Evolutionary conservation across 2,329 filamentous ascomycete genomes (phyloP).

Genomic region (Arthrobotrys entomopaga): DNA sequence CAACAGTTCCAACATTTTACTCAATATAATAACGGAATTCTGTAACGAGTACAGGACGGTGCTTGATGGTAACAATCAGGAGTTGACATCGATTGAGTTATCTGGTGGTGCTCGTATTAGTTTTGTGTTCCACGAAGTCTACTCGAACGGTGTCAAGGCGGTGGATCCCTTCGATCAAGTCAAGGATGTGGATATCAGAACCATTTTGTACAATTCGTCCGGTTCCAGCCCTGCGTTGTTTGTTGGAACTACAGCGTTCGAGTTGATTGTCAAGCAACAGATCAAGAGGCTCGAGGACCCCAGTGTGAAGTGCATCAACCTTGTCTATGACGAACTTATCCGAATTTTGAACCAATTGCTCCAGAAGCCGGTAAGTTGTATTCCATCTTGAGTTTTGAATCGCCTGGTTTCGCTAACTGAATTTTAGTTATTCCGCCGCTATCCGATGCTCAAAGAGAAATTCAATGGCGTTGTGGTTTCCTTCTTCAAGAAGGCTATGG

Average conservation of each 20-base stretch:
- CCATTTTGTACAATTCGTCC: conserved; percentile 98
- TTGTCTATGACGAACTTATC: conserved; percentile 97
- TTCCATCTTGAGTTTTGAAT: too few species aligned
- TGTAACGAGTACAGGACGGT: conserved; percentile 97
- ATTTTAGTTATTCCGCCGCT: conserved; percentile 80
- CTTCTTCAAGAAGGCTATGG: conserved; percentile 99
- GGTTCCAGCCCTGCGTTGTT: conserved; percentile 96
- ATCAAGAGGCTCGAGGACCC: conserved; percentile 97
- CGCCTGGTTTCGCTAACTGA: neutral
- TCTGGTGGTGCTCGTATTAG: conserved; percentile 98
- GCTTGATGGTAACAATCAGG: conserved; percentile 94
- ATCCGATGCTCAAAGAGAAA: conserved; percentile 95
- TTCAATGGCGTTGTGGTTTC: conserved; percentile 89
- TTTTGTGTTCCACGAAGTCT: conserved; percentile 98
- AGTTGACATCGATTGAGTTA: conserved; percentile 91
- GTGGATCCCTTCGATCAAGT: conserved; percentile 97
- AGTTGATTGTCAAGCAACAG: conserved; percentile 97
- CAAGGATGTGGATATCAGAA: conserved; percentile 97
- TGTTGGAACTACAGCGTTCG: conserved; percentile 97
- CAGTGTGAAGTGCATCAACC: conserved; percentile 93
- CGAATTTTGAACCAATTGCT: conserved; percentile 92
- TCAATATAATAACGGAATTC: conserved; percentile 99
- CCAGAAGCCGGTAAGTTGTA: conserved; percentile 69
- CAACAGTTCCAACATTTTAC: conserved; percentile 93
- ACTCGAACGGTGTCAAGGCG: conserved; percentile 96